phyloP scores from a whole-genome alignment of 768 basidiomycete genomes.

The Russula olivacea region DNA sequence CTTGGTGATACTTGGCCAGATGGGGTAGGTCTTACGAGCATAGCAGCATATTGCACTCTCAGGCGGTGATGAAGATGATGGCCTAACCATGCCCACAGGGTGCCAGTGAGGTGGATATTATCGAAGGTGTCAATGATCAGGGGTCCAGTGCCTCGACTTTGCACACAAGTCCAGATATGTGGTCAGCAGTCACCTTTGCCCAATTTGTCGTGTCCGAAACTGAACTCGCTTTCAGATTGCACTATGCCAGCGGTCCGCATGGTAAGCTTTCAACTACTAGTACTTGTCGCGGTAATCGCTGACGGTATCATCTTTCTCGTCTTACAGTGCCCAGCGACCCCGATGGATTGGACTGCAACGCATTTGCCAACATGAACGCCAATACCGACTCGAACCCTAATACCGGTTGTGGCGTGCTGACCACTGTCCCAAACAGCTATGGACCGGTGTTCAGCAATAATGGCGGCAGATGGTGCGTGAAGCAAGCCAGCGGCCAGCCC shows the following conservation, averaged over 20 bases:
- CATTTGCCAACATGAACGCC: constrained; percentile 33
- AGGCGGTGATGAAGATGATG: constrained; percentile 12
- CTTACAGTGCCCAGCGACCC: constrained; percentile 29
- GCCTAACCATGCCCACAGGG: constrained; percentile 34
- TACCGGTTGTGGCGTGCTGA: constrained; percentile 50
- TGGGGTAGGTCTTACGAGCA: constrained; percentile 29
- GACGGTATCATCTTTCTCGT: not conserved
- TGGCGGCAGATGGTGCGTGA: constrained; percentile 56
- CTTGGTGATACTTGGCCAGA: constrained; percentile 46
- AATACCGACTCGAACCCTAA: constrained; percentile 30
- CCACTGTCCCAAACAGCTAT: constrained; percentile 39
- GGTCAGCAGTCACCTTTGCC: not conserved
- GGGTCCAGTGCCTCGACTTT: constrained; percentile 47
- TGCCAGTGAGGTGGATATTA: constrained; percentile 47
- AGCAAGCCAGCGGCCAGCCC: not conserved
- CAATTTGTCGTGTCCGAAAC: not conserved
- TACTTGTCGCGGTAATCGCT: not conserved
- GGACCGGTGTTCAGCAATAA: constrained; percentile 51
- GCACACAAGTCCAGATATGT: constrained; percentile 43
- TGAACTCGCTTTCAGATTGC: constrained; percentile 38
- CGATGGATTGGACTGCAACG: constrained; percentile 45
- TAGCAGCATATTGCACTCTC: not conserved
- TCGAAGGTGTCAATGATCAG: constrained; percentile 55
- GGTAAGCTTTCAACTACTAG: constrained; percentile 30
- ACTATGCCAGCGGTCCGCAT: constrained; percentile 44